phyloP scores from a whole-genome alignment of 148 eudicot genomes.

The Heliosperma pusillum region DNA sequence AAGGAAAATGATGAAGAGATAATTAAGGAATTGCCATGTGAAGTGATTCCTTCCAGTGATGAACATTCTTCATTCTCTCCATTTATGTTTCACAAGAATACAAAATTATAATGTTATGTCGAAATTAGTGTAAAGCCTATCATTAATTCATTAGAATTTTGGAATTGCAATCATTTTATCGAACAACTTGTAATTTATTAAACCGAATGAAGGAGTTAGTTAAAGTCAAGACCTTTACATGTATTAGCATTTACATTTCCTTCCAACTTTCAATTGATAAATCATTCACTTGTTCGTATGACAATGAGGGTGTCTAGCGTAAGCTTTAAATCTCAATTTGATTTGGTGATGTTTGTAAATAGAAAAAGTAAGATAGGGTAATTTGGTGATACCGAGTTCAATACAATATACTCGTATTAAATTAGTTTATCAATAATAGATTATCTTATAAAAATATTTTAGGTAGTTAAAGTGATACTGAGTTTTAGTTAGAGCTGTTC shows the following conservation, averaged over 20 bases:
- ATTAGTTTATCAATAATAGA: no score
- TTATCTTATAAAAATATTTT: no score
- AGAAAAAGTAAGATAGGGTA: no score
- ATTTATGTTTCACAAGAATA: not conserved
- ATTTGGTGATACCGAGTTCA: no score
- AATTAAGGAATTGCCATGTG: constrained; percentile 14
- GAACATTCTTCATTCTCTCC: constrained; percentile 6
- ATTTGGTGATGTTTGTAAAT: no score
- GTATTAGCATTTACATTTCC: not conserved
- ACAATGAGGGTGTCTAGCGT: not conserved
- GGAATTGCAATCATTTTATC: not conserved
- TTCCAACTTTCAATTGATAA: not conserved
- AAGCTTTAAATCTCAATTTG: not conserved
- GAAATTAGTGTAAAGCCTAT: constrained; percentile 1
- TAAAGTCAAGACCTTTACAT: not conserved
- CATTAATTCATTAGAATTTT: constrained; percentile 7
- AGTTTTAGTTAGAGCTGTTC: no score
- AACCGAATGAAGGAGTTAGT: not conserved
- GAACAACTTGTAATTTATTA: not conserved
- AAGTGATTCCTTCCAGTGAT: constrained; percentile 23
- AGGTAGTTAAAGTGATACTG: no score
- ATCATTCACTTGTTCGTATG: not conserved
- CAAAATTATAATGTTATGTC: not conserved
- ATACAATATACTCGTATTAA: no score
- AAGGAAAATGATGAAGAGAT: not conserved